phyloP scores from a whole-genome alignment of 2,329 filamentous ascomycete species.

The Ceratocystis lukuohia region DNA sequence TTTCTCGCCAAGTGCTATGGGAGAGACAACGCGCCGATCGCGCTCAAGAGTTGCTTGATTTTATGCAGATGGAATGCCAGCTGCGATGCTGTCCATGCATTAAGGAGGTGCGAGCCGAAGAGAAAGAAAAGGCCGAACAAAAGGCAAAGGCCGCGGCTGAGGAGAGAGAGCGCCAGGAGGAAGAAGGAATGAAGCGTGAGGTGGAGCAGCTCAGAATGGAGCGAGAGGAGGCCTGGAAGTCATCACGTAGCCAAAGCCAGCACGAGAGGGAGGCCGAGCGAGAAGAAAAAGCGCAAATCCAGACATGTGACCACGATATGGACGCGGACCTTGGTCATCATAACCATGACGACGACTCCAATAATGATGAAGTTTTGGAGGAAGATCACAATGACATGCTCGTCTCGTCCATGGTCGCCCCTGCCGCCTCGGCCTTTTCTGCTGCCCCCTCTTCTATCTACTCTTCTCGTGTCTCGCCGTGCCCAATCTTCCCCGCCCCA shows the following conservation, averaged over 20 bases:
- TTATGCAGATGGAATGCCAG: slow-evolving; percentile 60
- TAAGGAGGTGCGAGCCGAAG: slow-evolving; percentile 16
- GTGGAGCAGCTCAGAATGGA: slow-evolving; percentile 16
- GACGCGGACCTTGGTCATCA: not conserved
- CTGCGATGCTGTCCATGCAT: slow-evolving; percentile 46
- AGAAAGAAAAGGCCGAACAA: slow-evolving; percentile 1
- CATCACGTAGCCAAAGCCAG: not conserved
- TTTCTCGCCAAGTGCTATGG: slow-evolving; percentile 40
- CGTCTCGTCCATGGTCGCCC: not conserved
- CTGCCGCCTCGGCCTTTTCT: not conserved
- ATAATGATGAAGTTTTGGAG: not conserved
- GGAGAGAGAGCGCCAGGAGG: not conserved
- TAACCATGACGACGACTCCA: not conserved
- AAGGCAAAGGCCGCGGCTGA: not conserved
- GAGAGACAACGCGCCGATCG: slow-evolving; percentile 52
- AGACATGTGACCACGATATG: not conserved
- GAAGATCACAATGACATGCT: not conserved
- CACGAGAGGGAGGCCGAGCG: not conserved
- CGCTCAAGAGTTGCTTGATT: slow-evolving; percentile 60
- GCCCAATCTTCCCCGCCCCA: slow-evolving; percentile 7
- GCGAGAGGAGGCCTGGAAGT: slow-evolving; percentile 8
- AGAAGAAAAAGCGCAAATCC: not conserved
- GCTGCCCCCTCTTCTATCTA: not conserved
- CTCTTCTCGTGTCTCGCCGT: slow-evolving; percentile 3
- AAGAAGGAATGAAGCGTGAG: slow-evolving; percentile 19